Percentiles rank a stretch among this genome's conserved stretches.
phyloP scores from a whole-genome alignment of 176 grass and related monocot genomes.

The Elymus sibiricus region DNA sequence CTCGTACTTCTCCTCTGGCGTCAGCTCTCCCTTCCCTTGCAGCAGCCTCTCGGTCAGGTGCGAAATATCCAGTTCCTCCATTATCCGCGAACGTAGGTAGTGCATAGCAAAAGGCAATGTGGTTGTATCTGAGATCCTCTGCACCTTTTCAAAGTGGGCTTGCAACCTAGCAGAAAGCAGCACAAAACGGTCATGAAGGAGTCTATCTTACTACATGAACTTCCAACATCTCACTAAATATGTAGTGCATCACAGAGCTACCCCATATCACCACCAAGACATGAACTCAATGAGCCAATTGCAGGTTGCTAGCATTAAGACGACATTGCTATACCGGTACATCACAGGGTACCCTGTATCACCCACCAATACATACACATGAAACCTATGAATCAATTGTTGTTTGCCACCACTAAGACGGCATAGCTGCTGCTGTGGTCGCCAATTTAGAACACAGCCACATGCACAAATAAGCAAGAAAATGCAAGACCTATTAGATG shows the following conservation, averaged over 20 bases:
- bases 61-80: slow-evolving; percentile 68
- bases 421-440: background rate
- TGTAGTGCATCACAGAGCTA: background rate
- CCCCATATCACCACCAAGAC: background rate
- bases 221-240: background rate
- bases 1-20: slow-evolving; percentile 64
- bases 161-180: slow-evolving; percentile 48
- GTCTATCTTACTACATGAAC: background rate
- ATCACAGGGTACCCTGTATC: background rate
- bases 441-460: background rate
- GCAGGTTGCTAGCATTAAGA: background rate
- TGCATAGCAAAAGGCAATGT: slow-evolving; percentile 87
- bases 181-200: background rate
- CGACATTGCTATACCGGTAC: background rate
- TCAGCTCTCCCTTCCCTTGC: slow-evolving; percentile 75
- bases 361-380: background rate
- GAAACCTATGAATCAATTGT: background rate
- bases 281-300: background rate
- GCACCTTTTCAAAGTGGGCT: slow-evolving; percentile 81
- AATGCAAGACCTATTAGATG: background rate
- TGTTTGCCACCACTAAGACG: background rate
- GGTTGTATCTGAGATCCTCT: slow-evolving; percentile 78
- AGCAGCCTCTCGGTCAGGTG: slow-evolving; percentile 69
- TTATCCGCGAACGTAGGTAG: slow-evolving; percentile 63
- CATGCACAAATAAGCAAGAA: too few relatives aligned